Evolutionary conservation across 2,329 filamentous ascomycete genomes (phyloP).

Genomic region (Botrytis pseudocinerea): DNA sequence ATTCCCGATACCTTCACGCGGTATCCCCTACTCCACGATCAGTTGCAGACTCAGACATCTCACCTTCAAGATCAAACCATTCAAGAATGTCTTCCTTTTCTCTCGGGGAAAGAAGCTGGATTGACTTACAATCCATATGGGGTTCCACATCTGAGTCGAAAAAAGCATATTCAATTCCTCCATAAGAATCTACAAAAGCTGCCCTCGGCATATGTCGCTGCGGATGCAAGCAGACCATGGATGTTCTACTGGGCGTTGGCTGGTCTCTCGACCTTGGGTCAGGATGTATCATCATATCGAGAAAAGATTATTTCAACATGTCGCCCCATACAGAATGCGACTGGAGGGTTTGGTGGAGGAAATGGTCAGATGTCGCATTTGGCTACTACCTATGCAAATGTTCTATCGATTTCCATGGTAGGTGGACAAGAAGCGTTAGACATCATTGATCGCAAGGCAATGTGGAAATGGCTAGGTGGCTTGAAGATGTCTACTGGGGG

Average conservation of each 20-base stretch:
- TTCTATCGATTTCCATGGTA: conserved; percentile 76
- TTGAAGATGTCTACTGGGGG: conserved; percentile 87
- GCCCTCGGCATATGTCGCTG: conserved; percentile 67
- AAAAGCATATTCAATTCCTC: conserved; percentile 62
- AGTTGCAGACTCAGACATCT: conserved; percentile 67
- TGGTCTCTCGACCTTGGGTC: conserved; percentile 72
- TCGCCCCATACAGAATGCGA: conserved; percentile 74
- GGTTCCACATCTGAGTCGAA: conserved; percentile 70
- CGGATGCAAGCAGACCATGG: conserved; percentile 91
- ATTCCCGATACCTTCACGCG: conserved; percentile 59
- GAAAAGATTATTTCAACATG: conserved; percentile 73
- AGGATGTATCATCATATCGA: conserved; percentile 67
- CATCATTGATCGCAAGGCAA: conserved; percentile 74
- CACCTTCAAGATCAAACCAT: conserved; percentile 67
- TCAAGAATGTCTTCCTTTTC: conserved; percentile 66
- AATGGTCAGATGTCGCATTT: conserved; percentile 87
- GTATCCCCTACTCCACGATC: conserved; percentile 64
- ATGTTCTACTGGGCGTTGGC: conserved; percentile 89
- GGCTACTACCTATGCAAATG: conserved; percentile 81
- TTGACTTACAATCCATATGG: conserved; percentile 67
- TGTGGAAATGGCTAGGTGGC: conserved; percentile 88
- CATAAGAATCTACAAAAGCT: conserved; percentile 59
- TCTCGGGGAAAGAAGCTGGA: conserved; percentile 53
- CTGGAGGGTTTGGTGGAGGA: conserved; percentile 91
- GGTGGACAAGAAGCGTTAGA: conserved; percentile 73